Percentiles rank a stretch among this genome's conserved stretches.
Conservation (phyloP, 2,329 filamentous ascomycete species). For the Parasarocladium wereldwijsianum region DNA sequence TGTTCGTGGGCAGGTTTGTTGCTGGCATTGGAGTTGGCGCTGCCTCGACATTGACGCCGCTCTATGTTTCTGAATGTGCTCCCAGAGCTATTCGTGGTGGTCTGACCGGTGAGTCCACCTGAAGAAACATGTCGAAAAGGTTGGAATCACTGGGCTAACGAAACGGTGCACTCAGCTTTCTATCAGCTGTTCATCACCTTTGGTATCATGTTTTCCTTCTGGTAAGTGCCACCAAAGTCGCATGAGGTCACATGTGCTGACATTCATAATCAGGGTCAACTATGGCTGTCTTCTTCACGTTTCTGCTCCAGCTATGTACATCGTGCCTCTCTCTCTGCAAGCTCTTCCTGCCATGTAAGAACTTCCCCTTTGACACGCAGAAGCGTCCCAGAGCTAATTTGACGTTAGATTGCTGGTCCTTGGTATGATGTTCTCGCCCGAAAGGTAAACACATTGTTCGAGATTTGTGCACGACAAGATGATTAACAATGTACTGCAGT, state of each 20-base stretch:
- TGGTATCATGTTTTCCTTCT: constrained; percentile 27
- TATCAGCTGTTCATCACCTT: constrained; percentile 35
- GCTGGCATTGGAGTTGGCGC: constrained; percentile 34
- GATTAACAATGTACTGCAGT: constrained; percentile 19
- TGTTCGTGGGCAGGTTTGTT: constrained; percentile 50
- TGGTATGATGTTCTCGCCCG: constrained; percentile 45
- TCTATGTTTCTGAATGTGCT: constrained; percentile 34
- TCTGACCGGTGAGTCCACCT: constrained; percentile 23
- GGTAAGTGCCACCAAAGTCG: constrained; percentile 15
- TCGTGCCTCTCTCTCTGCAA: constrained; percentile 51
- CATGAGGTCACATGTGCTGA: background rate
- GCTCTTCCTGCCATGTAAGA: constrained; percentile 42
- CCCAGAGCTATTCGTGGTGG: constrained; percentile 35
- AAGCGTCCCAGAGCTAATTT: constrained; percentile 1
- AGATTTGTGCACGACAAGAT: background rate
- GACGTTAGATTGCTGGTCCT: constrained; percentile 29
- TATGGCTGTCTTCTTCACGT: constrained; percentile 35
- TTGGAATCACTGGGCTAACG: background rate
- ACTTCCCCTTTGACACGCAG: background rate
- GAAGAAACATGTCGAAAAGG: too few relatives aligned
- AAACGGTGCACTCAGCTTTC: constrained; percentile 17
- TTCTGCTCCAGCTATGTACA: constrained; percentile 32
- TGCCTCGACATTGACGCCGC: constrained; percentile 27
- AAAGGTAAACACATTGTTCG: constrained; percentile 16
- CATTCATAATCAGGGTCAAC: constrained; percentile 35